Base-by-base conservation (phyloP, 805 yeast genomes). In the Suhomyces prunicola region DNA sequence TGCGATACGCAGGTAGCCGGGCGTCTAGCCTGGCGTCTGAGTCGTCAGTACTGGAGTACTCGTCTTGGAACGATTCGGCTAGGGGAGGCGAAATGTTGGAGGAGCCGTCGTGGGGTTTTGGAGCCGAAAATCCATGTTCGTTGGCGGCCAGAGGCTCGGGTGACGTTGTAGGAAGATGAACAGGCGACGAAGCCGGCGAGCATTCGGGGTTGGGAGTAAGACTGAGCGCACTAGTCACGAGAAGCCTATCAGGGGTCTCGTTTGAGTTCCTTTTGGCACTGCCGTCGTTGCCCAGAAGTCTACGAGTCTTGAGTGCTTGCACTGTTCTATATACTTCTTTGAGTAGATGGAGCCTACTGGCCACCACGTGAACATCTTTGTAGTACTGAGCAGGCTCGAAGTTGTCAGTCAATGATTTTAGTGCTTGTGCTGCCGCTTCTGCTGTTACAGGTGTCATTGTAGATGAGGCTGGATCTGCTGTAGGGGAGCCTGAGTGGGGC, bases 281-380 rank as follows among this genome's bases (percentile, higher is more conserved):
- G 4, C 10, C 12, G 31, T 48, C 29, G 33, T 29, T 9, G 31
- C 49, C 48, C 23, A 8, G 39, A n/a, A 47, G 31, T 47, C 54
- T 60, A 41, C 54, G 56, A 48, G 60, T 61, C 50, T 65, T 66
- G 44, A 65, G 51, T 7, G 54, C 40, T 33, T 62, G 70, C 4
- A 69, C 58, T 1, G 69, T 52, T 44, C 57, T 60, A 52, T 67
- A 69, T 2, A 64, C 59, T 46, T 69, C 74, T 47, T 62, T 63
- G 36, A 72, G 59, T 22, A 68, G 56, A 47, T 62, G 64, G 24
- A 71, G 54, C 46, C 71, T 51, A 40, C 67, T 67, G 48, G 66
- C 56, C 5, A 71, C 65, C 42, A 56, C 55, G 45, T 57, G 56
- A 7, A 65, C 53, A 56, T 66, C 61, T 13, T 56, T 50, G 46